Percentiles rank a stretch among this genome's conserved stretches.
phyloP scores from a whole-genome alignment of 768 basidiomycete species.

The Tulasnella sp. region DNA sequence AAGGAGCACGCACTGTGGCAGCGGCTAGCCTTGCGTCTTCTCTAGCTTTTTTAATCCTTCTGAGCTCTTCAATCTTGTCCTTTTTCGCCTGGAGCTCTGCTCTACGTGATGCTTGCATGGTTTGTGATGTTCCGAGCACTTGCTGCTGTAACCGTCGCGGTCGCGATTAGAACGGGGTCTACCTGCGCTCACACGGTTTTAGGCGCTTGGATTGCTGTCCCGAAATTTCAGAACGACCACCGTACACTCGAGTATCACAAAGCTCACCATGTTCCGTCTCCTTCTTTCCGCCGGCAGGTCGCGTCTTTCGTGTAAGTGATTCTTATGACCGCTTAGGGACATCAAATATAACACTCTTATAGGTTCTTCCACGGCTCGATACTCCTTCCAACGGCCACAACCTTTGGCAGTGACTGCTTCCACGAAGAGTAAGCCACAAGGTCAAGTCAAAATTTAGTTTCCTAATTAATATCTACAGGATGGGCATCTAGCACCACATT shows the following conservation, averaged over 20 bases:
- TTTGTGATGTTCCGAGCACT: not conserved
- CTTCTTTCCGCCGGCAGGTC: not conserved
- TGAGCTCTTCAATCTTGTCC: constrained; percentile 73
- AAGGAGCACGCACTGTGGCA: not conserved
- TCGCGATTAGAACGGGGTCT: not conserved
- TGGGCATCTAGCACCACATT: constrained; percentile 73
- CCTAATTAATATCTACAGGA: constrained; percentile 31
- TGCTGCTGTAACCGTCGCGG: not conserved
- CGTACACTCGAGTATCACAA: not conserved
- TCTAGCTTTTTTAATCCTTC: constrained; percentile 65
- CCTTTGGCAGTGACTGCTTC: not conserved
- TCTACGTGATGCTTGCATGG: constrained; percentile 56
- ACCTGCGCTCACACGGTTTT: not conserved
- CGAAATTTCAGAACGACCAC: not conserved
- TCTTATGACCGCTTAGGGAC: not conserved
- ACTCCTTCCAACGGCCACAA: not conserved
- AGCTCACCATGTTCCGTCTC: not conserved
- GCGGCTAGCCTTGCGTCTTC: constrained; percentile 31
- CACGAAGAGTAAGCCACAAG: not conserved
- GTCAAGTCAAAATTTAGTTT: not conserved
- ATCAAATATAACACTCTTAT: not conserved
- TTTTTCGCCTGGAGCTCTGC: constrained; percentile 88
- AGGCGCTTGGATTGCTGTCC: not conserved
- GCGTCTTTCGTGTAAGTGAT: not conserved
- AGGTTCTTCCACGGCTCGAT: not conserved